These are phyloP conservation scores for Candida boidinii DNA, from an alignment of 805 yeast species.

Conservation along the genomic window DNA sequence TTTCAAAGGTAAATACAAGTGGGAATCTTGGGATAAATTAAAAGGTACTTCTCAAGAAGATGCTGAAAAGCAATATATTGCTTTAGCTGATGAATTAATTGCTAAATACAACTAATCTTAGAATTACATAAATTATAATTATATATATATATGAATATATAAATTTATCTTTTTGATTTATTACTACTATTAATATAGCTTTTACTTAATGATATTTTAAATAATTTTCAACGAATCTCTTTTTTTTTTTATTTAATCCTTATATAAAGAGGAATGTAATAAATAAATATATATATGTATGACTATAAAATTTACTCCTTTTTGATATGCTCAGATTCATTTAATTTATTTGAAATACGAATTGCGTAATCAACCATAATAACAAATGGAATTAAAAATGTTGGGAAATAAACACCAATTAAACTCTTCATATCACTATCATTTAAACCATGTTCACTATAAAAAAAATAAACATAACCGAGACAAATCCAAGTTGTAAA, in stretches of 20 bases:
- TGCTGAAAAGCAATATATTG: conserved; percentile 79
- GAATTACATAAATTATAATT: no score
- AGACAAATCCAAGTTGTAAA: conserved; percentile 73
- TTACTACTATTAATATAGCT: neutral
- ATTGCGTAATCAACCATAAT: conserved; percentile 41
- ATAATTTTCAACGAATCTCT: no score
- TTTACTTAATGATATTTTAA: neutral
- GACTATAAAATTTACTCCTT: neutral
- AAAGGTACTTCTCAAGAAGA: conserved; percentile 84
- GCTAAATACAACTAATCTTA: conserved; percentile 33
- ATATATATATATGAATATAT: no score
- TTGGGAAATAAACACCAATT: conserved; percentile 56
- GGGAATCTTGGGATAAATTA: conserved; percentile 92
- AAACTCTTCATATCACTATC: conserved; percentile 32
- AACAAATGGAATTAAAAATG: conserved; percentile 52
- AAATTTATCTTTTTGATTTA: no score
- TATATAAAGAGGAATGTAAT: neutral
- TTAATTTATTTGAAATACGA: conserved; percentile 5
- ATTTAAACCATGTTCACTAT: conserved; percentile 31
- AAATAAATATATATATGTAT: neutral
- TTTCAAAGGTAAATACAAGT: conserved; percentile 92
- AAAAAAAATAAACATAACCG: conserved; percentile 31
- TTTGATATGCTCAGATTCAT: neutral
- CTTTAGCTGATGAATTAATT: conserved; percentile 53
- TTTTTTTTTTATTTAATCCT: neutral